Conservation (phyloP, 2,329 filamentous ascomycete species). For the Tolypocladium tundrense region DNA sequence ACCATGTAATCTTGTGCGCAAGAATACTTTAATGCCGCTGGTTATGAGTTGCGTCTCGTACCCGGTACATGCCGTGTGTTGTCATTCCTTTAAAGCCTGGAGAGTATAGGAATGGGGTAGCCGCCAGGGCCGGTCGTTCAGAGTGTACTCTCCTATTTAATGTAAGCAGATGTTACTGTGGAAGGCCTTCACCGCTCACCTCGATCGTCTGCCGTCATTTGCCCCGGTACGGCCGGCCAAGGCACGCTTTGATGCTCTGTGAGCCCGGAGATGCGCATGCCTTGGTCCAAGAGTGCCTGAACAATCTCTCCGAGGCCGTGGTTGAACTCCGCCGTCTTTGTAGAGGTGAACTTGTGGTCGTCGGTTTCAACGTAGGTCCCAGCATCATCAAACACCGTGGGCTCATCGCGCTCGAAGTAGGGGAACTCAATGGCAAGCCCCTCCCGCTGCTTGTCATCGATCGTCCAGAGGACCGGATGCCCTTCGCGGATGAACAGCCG, state of each 20-base stretch:
- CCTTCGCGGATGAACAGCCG: conserved; percentile 7
- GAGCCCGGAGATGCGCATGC: conserved; percentile 4
- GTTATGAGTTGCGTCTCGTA: too few relatives aligned
- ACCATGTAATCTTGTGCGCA: too few relatives aligned
- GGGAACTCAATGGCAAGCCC: conserved; percentile 3
- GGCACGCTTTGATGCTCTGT: conserved; percentile 7
- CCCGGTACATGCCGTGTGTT: too few relatives aligned
- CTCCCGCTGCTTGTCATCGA: conserved; percentile 2
- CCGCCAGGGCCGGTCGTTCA: conserved; percentile 5
- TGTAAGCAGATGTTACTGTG: too few relatives aligned
- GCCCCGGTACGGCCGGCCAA: conserved; percentile 2
- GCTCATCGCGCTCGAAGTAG: conserved; percentile 7
- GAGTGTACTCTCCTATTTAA: conserved; percentile 3
- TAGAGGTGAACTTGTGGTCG: neutral
- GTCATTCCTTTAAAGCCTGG: conserved; percentile 4
- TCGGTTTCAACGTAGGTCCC: conserved; percentile 4
- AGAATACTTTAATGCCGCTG: too few relatives aligned
- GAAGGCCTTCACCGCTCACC: neutral
- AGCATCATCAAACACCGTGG: conserved; percentile 1
- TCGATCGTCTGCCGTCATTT: conserved; percentile 4
- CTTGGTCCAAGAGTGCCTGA: conserved; percentile 5
- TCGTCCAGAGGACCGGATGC: conserved; percentile 5
- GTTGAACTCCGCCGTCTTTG: conserved; percentile 5
- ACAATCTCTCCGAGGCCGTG: conserved; percentile 9
- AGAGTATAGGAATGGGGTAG: conserved; percentile 6